Percentiles rank a stretch among this genome's conserved stretches.
Evolutionary conservation across 23 red algal species (phyloP).

Genomic region (Chondrus crispus): DNA sequence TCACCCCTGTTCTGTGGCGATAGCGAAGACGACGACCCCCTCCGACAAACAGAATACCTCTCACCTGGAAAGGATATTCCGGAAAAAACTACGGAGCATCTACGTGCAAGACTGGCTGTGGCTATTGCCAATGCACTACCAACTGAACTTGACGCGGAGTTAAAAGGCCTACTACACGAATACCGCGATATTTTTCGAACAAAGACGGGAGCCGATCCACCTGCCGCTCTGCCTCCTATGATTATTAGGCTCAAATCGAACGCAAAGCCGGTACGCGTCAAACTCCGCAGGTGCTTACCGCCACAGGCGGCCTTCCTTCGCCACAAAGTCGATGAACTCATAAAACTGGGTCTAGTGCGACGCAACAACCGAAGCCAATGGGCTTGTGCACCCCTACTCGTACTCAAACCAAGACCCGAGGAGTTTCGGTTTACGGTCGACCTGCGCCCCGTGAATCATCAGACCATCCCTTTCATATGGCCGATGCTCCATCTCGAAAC

Average conservation of each 20-base stretch:
- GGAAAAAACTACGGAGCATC: too few relatives aligned
- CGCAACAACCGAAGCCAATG: not conserved
- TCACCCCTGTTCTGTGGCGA: too few relatives aligned
- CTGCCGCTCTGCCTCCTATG: not conserved
- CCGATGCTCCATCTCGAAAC: conserved; percentile 2
- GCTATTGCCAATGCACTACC: too few relatives aligned
- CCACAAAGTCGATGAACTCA: not conserved
- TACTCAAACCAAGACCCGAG: not conserved
- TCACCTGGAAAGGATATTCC: too few relatives aligned
- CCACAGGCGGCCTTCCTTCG: not conserved
- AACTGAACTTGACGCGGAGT: too few relatives aligned
- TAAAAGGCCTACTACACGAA: not conserved
- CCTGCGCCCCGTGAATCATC: not conserved
- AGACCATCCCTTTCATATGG: conserved; percentile 6
- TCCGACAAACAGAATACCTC: too few relatives aligned
- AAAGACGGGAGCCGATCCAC: not conserved
- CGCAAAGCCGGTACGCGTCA: not conserved
- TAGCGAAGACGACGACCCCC: too few relatives aligned
- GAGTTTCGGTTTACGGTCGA: not conserved
- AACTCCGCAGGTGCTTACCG: not conserved
- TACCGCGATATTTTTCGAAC: not conserved
- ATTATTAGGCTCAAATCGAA: not conserved
- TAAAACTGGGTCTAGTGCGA: not conserved
- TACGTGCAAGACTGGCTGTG: too few relatives aligned
- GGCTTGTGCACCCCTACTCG: not conserved